These are phyloP conservation scores for Calonectria hongkongensis DNA, from an alignment of 2,329 filamentous ascomycete species.

Conservation along the genomic window DNA sequence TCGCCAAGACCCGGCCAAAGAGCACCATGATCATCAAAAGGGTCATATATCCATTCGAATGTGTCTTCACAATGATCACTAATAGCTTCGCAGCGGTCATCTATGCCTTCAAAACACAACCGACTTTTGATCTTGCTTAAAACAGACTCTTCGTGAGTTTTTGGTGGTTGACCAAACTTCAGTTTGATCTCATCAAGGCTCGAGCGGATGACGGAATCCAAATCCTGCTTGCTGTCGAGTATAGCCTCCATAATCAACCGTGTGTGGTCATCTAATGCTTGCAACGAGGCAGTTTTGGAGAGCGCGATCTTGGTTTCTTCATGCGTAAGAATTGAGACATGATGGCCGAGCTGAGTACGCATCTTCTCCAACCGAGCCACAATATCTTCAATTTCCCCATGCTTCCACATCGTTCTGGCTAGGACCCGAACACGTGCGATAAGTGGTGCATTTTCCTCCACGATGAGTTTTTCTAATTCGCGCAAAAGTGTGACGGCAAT, in stretches of 20 bases:
- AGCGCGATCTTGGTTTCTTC: not conserved
- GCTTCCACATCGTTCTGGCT: slow-evolving; percentile 5
- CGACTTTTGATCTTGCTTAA: not conserved
- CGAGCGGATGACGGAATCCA: not conserved
- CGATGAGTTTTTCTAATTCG: not conserved
- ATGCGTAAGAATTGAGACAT: not conserved
- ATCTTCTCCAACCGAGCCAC: not conserved
- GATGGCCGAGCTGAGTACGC: not conserved
- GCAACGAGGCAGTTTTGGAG: not conserved
- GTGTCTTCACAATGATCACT: not conserved
- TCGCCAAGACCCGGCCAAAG: not conserved
- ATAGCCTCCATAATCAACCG: not conserved
- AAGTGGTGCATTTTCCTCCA: not conserved
- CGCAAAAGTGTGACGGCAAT: not conserved
- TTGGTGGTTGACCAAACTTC: not conserved
- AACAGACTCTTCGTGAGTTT: not conserved
- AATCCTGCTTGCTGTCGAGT: slow-evolving; percentile 6
- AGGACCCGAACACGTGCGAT: not conserved
- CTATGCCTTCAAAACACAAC: not conserved
- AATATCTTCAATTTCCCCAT: not conserved
- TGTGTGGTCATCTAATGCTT: slow-evolving; percentile 9
- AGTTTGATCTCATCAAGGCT: not conserved
- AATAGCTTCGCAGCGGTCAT: not conserved
- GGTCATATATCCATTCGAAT: slow-evolving; percentile 1
- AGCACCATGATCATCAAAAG: not conserved